Base-by-base conservation (phyloP, 2,329 filamentous ascomycete species). In the Phialophora macrospora region DNA sequence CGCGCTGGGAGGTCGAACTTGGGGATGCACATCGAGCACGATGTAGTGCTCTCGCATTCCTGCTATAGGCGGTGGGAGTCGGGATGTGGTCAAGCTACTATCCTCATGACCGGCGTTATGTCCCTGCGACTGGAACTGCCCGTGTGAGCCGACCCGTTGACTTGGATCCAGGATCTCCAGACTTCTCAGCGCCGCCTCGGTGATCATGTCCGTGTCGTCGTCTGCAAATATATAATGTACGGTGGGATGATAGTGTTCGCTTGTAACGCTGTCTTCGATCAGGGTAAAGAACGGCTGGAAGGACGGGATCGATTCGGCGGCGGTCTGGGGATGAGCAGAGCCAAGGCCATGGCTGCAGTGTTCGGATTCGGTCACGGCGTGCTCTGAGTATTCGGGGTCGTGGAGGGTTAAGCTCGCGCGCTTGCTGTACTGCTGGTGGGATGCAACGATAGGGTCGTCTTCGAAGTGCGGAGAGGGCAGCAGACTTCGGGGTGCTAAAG, bases 191-290 rank as follows among this genome's bases (percentile, higher is more conserved):
- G 84, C 84, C 1, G 90, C 88, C 44, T 87, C 84, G 1, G 90
- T 90, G 44, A 96, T 82, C 52, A 90, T 81, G 55, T 93, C 90
- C 1, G 88, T 86, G 74, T 97, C 93, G 78, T 98, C 95, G 77
- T 98, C 93, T 72, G 87, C 87, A 80, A 99, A 98, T 74, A 98
- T 85, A 80, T 98, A 98, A 80, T 94, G 92, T 1, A 97, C 88
- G 60, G 87, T 88, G 1, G 94, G 95, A 76, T 98, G 93, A 73
- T 92, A 84, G 68, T 92, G 90, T 54, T 91, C 86, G 72, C 87
- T 85, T 8, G 86, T 88, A n/a, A 87, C 85, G 11, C 84, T 80
- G 77, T 97, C 93, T 74, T 91, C 88, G 70, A 98, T 83, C 49
- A 97, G 82, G 0, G 92, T 90, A 81, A 97, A 97, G 81, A 97